Base-by-base conservation (phyloP, 2,329 filamentous ascomycete species). In the Scedosporium dehoogii region DNA sequence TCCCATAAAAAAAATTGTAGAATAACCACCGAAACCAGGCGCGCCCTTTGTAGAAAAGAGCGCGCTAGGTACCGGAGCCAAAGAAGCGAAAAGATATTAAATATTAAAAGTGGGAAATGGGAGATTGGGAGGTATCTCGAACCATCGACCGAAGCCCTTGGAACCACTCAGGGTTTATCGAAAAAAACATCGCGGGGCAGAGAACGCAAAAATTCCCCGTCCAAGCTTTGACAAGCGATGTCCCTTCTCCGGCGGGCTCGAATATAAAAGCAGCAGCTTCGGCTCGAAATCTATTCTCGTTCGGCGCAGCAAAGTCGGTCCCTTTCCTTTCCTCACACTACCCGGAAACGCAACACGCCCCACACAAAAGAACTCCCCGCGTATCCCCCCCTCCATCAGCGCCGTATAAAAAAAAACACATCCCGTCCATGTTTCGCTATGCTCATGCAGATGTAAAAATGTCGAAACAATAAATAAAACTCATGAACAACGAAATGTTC, bases 371-470 rank as follows among this genome's bases (percentile, higher is more conserved):
- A 53, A 53, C n/a, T 21, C 21, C 48, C 7, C 48, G 48, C 21
- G 48, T 53, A 14, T 21, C 48, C 27, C 23, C 48, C 27, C 23
- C 18, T n/a, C 48, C n/a, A 18, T 33, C 29, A 7, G 12, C 21
- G 48, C 48, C 48, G 21, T 23, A 23, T 55, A 18, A 18, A 5
- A 27, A 27, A 55, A 55, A 14, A 29, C 12, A 23, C 23, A 23
- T 23, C 51, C 51, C 51, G 51, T 55, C 51, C 51, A 55, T 55
- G 23, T 55, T 38, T 55, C 51, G 51, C 51, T 55, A 55, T 55
- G 51, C 51, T 55, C 51, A 55, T 55, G 51, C 51, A 55, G 29
- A 14, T 23, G 44, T 48, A 23, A 23, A 48, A 48, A 27, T 55
- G 51, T 27, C 51, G 51, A 5, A 55, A 21, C n/a, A 48, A 27